phyloP scores from a whole-genome alignment of 1,139 yeast species.

The Debaryomyces nepalensis region DNA sequence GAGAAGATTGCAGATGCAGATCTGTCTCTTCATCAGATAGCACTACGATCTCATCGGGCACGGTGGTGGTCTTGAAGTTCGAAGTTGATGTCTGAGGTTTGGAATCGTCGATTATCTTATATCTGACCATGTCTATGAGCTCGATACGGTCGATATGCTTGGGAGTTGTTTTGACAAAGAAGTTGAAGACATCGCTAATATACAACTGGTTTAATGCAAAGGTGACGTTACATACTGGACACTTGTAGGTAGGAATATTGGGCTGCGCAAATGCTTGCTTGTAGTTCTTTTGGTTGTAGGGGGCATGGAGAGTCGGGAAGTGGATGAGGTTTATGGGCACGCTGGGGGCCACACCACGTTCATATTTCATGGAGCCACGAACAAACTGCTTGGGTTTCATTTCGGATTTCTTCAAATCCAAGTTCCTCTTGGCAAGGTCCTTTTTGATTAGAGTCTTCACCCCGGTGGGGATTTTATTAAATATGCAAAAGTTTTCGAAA shows the following conservation, averaged over 20 bases:
- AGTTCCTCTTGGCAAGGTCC: conserved; percentile 32
- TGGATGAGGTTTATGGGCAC: conserved; percentile 19
- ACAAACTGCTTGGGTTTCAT: conserved; percentile 6
- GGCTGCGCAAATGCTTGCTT: conserved; percentile 14
- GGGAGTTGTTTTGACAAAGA: conserved; percentile 47
- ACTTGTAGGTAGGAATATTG: conserved; percentile 34
- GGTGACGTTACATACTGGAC: conserved; percentile 46
- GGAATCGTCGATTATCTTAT: conserved; percentile 38
- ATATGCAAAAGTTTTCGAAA: conserved; percentile 46
- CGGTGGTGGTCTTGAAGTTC: conserved; percentile 13
- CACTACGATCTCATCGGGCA: conserved; percentile 31
- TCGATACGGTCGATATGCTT: conserved; percentile 40
- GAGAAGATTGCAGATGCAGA: conserved; percentile 2
- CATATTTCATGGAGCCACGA: conserved; percentile 2
- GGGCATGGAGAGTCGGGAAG: conserved; percentile 14
- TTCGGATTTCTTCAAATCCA: conserved; percentile 28
- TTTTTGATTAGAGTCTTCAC: conserved; percentile 32
- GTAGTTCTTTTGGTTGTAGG: conserved; percentile 7
- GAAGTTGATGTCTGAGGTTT: no score
- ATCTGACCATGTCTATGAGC: conserved; percentile 40
- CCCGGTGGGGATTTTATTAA: conserved; percentile 41
- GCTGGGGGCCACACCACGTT: conserved; percentile 8
- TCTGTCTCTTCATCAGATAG: conserved; percentile 34
- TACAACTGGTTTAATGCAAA: conserved; percentile 42
- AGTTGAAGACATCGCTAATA: conserved; percentile 49